Conservation (phyloP, 768 basidiomycete species). For the Phanerodontia chrysosporium region DNA sequence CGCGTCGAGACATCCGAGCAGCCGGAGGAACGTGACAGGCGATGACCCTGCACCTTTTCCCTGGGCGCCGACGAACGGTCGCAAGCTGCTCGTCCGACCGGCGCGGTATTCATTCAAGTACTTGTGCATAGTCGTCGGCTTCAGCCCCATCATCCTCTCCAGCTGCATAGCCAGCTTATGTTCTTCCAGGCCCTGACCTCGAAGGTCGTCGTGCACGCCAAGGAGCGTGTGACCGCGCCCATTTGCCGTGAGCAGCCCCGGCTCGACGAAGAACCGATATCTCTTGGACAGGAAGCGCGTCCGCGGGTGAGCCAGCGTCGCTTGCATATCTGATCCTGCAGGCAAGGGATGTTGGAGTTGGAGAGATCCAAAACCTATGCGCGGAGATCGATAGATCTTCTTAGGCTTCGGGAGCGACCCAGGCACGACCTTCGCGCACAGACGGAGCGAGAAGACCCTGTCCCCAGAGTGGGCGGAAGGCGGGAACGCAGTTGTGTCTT, state of each 20-base stretch:
- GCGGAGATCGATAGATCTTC: constrained; percentile 57
- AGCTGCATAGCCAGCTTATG: constrained; percentile 22
- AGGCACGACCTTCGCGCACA: background rate
- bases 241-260: constrained; percentile 54
- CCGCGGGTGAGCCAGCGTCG: constrained; percentile 40
- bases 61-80: constrained; percentile 39
- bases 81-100: constrained; percentile 29
- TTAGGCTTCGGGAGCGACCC: background rate
- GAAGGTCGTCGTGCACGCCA: constrained; percentile 37
- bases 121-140: constrained; percentile 36
- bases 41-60: constrained; percentile 49
- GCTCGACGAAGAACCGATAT: constrained; percentile 65
- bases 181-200: background rate
- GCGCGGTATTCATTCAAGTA: constrained; percentile 41
- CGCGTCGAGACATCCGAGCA: constrained; percentile 30
- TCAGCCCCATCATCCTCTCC: constrained; percentile 36
- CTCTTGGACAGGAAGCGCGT: constrained; percentile 53
- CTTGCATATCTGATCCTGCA: constrained; percentile 18
- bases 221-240: constrained; percentile 70
- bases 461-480: background rate
- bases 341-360: constrained; percentile 47
- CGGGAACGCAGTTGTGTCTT: constrained; percentile 54
- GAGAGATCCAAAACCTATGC: constrained; percentile 78
- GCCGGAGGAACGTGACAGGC: constrained; percentile 33
- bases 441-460: background rate